These are phyloP conservation scores for Myxozyma nipponensis DNA, from an alignment of 805 yeast species.

Conservation along the genomic window DNA sequence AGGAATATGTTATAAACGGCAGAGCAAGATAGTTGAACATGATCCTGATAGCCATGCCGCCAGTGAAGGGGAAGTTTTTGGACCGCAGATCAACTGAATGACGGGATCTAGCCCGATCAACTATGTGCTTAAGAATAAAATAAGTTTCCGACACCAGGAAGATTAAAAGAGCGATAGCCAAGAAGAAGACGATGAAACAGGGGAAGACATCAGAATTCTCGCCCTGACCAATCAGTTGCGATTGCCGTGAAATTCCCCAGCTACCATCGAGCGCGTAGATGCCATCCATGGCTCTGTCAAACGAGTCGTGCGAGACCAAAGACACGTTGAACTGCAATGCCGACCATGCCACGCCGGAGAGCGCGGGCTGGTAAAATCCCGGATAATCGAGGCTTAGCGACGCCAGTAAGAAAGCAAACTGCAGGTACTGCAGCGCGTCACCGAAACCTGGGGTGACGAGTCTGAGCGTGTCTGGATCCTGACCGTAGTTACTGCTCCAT, in stretches of 20 bases:
- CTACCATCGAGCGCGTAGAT: conserved; percentile 24
- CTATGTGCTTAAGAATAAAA: conserved; percentile 18
- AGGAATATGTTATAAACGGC: conserved; percentile 33
- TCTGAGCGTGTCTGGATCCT: conserved; percentile 52
- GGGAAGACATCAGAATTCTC: conserved; percentile 37
- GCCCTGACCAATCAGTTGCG: conserved; percentile 26
- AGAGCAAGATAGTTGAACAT: conserved; percentile 31
- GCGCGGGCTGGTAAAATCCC: conserved; percentile 56
- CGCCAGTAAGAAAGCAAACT: conserved; percentile 55
- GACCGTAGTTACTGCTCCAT: conserved; percentile 56
- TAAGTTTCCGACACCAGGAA: conserved; percentile 18
- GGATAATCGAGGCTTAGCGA: conserved; percentile 55
- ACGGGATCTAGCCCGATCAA: conserved; percentile 12
- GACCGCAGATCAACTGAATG: conserved; percentile 29
- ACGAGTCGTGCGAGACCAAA: conserved; percentile 14
- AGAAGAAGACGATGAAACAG: conserved; percentile 35
- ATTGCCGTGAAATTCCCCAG: conserved; percentile 11
- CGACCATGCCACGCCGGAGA: conserved; percentile 53
- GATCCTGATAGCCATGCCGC: conserved; percentile 33
- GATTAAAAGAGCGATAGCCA: conserved; percentile 29
- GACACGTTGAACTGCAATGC: conserved; percentile 43
- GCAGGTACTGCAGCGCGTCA: conserved; percentile 51
- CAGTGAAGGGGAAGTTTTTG: conserved; percentile 29
- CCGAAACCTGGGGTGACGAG: conserved; percentile 49
- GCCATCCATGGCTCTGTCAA: conserved; percentile 10